A percentile compares a stretch with the other conserved stretches of the same genome.
Evolutionary conservation across 805 yeast genomes (phyloP).

Genomic region (Jamesozyma hellenica): DNA sequence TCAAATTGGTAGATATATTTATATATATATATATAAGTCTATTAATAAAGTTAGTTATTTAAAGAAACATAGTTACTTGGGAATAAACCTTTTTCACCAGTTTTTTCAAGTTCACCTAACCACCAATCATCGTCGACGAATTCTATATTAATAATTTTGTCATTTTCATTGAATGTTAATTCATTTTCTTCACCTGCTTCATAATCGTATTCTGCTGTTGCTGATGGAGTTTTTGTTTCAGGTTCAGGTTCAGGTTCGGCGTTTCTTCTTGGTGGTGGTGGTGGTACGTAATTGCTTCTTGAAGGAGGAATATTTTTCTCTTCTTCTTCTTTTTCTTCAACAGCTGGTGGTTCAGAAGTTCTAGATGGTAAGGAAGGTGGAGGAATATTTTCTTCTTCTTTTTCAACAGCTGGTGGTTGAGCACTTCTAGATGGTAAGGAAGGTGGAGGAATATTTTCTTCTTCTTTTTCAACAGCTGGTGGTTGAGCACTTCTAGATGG

Average conservation of each 20-base stretch:
- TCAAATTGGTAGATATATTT: neutral
- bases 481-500: constrained; percentile 1
- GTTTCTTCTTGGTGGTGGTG: constrained; percentile 15
- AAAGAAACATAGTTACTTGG: constrained; percentile 80
- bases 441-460: constrained; percentile 4
- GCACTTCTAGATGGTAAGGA: constrained; percentile 5
- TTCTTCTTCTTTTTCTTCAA: constrained; percentile 3
- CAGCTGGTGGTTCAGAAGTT: constrained; percentile 3
- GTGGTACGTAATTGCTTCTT: constrained; percentile 11
- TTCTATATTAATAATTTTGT: constrained; percentile 68
- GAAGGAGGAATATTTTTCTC: constrained; percentile 6
- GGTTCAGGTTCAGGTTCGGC: constrained; percentile 18
- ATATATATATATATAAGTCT: too few relatives aligned
- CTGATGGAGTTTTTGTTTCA: constrained; percentile 33
- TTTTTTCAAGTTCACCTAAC: constrained; percentile 60
- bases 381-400: constrained; percentile 3
- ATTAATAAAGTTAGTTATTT: constrained; percentile 11
- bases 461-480: constrained; percentile 13
- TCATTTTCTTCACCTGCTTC: constrained; percentile 92
- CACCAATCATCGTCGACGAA: constrained; percentile 96
- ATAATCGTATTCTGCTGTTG: constrained; percentile 79
- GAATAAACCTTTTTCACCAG: constrained; percentile 78
- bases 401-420: too few relatives aligned
- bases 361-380: constrained; percentile 13
- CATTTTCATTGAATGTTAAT: constrained; percentile 76